A percentile compares a stretch with the other conserved stretches of the same genome.
Conservation (phyloP, 192 early-diverging fungal species). For the Coemansia sp. region DNA sequence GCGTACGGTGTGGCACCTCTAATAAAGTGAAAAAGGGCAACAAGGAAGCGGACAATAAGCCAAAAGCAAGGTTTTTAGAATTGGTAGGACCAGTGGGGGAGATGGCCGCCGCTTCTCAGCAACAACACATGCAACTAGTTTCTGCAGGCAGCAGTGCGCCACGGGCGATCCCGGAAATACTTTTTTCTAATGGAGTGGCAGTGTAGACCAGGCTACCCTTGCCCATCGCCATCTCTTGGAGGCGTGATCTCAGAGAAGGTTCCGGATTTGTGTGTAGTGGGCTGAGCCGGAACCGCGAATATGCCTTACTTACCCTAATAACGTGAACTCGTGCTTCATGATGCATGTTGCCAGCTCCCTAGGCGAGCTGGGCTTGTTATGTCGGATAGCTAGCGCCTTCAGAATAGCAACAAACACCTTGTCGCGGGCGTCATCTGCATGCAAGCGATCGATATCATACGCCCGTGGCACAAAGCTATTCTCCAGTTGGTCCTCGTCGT, state of each 20-base stretch:
- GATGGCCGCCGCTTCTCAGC: not conserved
- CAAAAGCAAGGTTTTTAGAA: slow-evolving; percentile 2
- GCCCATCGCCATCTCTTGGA: not conserved
- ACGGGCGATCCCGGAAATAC: slow-evolving; percentile 22
- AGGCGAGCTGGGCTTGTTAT: slow-evolving; percentile 79
- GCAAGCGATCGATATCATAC: slow-evolving; percentile 56
- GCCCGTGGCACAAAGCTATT: slow-evolving; percentile 41
- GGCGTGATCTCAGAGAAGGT: slow-evolving; percentile 1
- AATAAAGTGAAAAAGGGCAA: slow-evolving; percentile 5
- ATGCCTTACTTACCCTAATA: slow-evolving; percentile 65
- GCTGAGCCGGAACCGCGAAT: not conserved
- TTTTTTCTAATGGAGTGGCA: slow-evolving; percentile 10
- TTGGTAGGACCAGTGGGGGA: not conserved
- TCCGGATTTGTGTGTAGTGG: slow-evolving; percentile 4
- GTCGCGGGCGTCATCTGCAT: slow-evolving; percentile 77
- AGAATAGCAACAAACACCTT: slow-evolving; percentile 87
- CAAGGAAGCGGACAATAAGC: not conserved
- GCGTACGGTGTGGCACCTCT: slow-evolving; percentile 83
- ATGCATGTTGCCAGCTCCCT: slow-evolving; percentile 79
- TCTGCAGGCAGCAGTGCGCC: not conserved
- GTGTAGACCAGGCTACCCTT: not conserved
- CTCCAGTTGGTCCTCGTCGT: slow-evolving; percentile 39
- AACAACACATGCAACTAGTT: slow-evolving; percentile 5
- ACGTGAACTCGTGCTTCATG: slow-evolving; percentile 73
- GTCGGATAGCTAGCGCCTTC: slow-evolving; percentile 71